Evolutionary conservation across 129 eudicot species (phyloP), one percentile per base, ranked within the genome.

Genomic region (Rutidosis leptorrhynchoides): DNA sequence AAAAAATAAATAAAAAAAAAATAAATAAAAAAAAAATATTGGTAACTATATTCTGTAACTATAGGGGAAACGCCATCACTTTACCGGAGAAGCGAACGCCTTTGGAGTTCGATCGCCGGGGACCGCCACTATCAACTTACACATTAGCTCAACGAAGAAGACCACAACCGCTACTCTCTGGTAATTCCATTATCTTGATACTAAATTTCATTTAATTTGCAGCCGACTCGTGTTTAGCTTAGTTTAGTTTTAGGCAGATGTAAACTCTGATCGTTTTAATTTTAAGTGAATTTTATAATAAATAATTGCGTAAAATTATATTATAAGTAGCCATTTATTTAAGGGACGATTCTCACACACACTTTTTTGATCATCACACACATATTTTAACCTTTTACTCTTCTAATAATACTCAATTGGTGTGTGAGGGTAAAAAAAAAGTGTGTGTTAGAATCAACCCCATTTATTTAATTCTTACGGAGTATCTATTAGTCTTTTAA

Each of bases 61-160:
- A 35, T 35, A 35, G 43, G 14, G 37, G 43, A 35, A 9, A 35
- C 15, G 11, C 43, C 43, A 35, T 35, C 43, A 35, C 2, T 35
- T 56, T 26, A 56, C 61, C 33, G 61, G 60, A 22, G 27, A 54
- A 23, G 16, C 60, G 24, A 23, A 54, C 60, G 60, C 5, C 60
- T 11, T 17, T 17, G 16, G n/a, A 11, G 15, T 11, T 56, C n/a
- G 6, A 23, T 56, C 3, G 1, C 61, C 33, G 61, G 30, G 19
- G 20, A 55, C 16, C 33, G 4, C 29, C 59, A 54, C 15, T 17
- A 16, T 8, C 43, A 35, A 35, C 43, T 3, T 35, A 35, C 61
- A 48, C 52, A 45, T n/a, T n/a, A n/a, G n/a, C n/a, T n/a, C n/a
- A n/a, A 29, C 59, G 17, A 16, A 54, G 12, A 24, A 56, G 32